A percentile compares a stretch with the other conserved stretches of the same genome.
Conservation (phyloP, 2,329 filamentous ascomycete genomes). For the Cladosporium sp. region DNA sequence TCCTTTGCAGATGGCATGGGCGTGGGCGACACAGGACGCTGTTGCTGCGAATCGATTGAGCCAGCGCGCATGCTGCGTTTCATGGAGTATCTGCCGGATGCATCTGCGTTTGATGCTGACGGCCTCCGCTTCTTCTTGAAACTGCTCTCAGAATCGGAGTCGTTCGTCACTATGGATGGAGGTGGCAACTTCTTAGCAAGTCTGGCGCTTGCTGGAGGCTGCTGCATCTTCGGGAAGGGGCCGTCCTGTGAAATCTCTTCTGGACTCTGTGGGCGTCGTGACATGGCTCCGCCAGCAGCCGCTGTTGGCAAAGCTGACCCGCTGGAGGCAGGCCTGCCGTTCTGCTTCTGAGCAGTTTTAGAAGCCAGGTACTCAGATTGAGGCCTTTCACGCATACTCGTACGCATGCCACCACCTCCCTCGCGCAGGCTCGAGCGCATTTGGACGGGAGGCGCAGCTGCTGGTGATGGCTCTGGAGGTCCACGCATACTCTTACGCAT, state of each 20-base stretch:
- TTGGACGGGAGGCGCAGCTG: constrained; percentile 18
- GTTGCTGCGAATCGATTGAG: constrained; percentile 34
- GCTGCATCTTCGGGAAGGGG: constrained; percentile 1
- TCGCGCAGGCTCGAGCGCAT: constrained; percentile 9
- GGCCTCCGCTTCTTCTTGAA: constrained; percentile 62
- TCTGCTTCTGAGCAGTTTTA: constrained; percentile 32
- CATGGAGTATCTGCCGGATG: constrained; percentile 56
- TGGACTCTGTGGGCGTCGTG: constrained; percentile 9
- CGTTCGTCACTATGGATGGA: constrained; percentile 27
- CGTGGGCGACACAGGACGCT: constrained; percentile 40
- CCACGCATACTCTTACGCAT: constrained; percentile 38
- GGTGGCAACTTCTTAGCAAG: constrained; percentile 22
- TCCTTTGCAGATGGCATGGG: constrained; percentile 24
- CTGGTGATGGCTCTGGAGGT: constrained; percentile 21
- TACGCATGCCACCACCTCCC: constrained; percentile 21
- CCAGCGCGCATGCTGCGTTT: constrained; percentile 67
- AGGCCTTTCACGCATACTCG: constrained; percentile 23
- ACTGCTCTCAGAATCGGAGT: constrained; percentile 60
- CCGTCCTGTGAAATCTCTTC: constrained; percentile 4
- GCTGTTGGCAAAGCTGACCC: constrained; percentile 12
- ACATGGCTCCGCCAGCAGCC: constrained; percentile 12
- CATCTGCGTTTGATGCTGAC: constrained; percentile 25
- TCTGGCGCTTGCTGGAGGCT: constrained; percentile 18
- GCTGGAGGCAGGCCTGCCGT: constrained; percentile 21
- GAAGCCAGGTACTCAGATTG: constrained; percentile 4